Evolutionary conservation across 2,329 filamentous ascomycete genomes (phyloP), one percentile per base, ranked within the genome.

Genomic region (Botrytis elliptica): DNA sequence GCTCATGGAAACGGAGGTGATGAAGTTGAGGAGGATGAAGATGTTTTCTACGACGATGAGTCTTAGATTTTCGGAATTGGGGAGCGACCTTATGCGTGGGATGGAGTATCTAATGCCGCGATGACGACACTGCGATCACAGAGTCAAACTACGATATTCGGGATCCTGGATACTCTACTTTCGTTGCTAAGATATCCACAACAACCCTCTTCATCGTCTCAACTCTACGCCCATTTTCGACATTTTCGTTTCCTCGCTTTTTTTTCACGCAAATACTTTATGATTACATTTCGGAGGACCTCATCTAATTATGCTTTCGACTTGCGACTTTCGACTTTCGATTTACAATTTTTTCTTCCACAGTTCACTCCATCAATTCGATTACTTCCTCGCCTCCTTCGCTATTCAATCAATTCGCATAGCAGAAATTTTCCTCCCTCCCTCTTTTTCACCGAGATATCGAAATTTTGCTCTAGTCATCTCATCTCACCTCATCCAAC

Each of bases 31-130:
- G 49, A 57, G 9, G 66, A 29, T 29, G 29, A 57, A 16, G 52
- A 69, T 10, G 49, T 16, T 22, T 69, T 57, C 10, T 69, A 57
- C 29, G 66, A 69, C 3, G 49, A 57, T 25, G 66, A 69, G 49
- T 69, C 49, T 16, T 69, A 69, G n/a, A 44, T 44, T 4, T 12
- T 18, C 2, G 29, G 16, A 18, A 4, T 33, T 22, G 10, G 25
- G 14, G 8, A 29, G 5, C 14, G 5, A n/a, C 3, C 3, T 20
- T 40, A 20, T 22, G 38, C 4, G 5, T 33, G 16, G 18, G 9
- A 42, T 63, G 12, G 3, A 40, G 16, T 5, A n/a, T 29, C 7
- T 9, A 29, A 29, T 1, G 1, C 8, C 38, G 12, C 22, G 36
- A 42, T 44, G 4, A 42, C 16, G 14, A 6, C 38, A 16, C n/a